Conservation (phyloP, 495 filamentous ascomycete species). For the Aspergillus affinis region DNA sequence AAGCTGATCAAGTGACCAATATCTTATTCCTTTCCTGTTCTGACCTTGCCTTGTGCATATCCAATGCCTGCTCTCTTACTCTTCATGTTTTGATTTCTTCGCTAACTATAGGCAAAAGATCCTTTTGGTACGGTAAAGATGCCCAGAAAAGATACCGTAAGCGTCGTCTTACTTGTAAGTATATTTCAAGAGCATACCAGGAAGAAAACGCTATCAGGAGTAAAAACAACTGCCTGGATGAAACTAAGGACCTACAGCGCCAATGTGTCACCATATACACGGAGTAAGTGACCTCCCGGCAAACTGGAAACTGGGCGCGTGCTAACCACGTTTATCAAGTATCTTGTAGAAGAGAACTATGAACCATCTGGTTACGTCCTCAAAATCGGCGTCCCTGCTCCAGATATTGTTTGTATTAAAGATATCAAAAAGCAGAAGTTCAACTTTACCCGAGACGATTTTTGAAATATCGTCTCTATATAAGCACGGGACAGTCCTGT, state of each 20-base stretch:
- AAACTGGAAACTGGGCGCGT: constrained; percentile 9
- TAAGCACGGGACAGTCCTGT: constrained; percentile 16
- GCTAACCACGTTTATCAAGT: constrained; percentile 11
- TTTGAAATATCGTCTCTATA: constrained; percentile 18
- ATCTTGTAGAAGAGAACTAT: constrained; percentile 16
- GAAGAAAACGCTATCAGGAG: constrained; percentile 8
- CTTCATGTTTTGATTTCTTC: constrained; percentile 9
- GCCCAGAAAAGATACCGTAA: constrained; percentile 4
- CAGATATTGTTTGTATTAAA: constrained; percentile 13
- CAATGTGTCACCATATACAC: constrained; percentile 11
- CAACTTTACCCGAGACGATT: constrained; percentile 24
- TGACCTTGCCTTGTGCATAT: constrained; percentile 11
- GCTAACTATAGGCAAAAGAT: constrained; percentile 9
- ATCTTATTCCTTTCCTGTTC: constrained; percentile 7
- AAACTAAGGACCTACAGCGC: constrained; percentile 5
- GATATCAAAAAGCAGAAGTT: constrained; percentile 19
- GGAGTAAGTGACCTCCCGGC: constrained; percentile 11
- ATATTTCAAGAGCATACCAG: constrained; percentile 8
- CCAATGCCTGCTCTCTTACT: constrained; percentile 8
- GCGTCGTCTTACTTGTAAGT: constrained; percentile 7
- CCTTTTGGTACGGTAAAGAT: constrained; percentile 7
- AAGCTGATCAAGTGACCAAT: constrained; percentile 9
- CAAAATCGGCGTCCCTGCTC: constrained; percentile 6
- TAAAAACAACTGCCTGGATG: constrained; percentile 11
- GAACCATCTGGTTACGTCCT: constrained; percentile 11